A percentile compares a stretch with the other conserved stretches of the same genome.
Evolutionary conservation across 2,329 filamentous ascomycete species (phyloP).

Genomic region (Fusarium armeniacum): DNA sequence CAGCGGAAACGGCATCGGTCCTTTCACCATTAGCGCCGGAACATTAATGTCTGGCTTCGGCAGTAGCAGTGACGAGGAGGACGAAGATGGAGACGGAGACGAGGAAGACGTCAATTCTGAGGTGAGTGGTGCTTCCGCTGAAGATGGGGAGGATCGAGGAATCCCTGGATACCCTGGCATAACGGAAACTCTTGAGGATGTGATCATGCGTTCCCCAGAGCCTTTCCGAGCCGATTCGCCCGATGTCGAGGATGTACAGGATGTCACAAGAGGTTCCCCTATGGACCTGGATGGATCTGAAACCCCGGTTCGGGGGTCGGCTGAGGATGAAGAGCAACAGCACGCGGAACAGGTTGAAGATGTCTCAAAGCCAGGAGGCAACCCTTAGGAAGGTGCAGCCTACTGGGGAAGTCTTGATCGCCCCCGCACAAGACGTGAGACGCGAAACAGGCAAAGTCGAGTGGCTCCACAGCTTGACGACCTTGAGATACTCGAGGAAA

Average conservation of each 20-base stretch:
- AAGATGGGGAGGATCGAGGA: slow-evolving; percentile 49
- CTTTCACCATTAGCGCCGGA: slow-evolving; percentile 79
- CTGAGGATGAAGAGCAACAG: slow-evolving; percentile 31
- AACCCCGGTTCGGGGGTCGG: slow-evolving; percentile 16
- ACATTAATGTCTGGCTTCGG: slow-evolving; percentile 91
- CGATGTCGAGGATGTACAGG: slow-evolving; percentile 38
- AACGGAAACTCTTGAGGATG: slow-evolving; percentile 50
- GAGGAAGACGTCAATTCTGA: slow-evolving; percentile 80
- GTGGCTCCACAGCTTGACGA: slow-evolving; percentile 39
- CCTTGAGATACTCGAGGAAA: slow-evolving; percentile 50
- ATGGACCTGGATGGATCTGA: slow-evolving; percentile 39
- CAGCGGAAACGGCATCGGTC: slow-evolving; percentile 75
- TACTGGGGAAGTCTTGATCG: slow-evolving; percentile 35
- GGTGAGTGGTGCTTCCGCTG: slow-evolving; percentile 66
- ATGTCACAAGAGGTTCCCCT: slow-evolving; percentile 44
- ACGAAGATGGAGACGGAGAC: slow-evolving; percentile 91
- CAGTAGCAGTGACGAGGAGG: slow-evolving; percentile 95
- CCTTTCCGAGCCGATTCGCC: slow-evolving; percentile 45
- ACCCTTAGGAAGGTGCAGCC: slow-evolving; percentile 41
- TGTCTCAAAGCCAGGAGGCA: slow-evolving; percentile 35
- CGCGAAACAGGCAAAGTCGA: slow-evolving; percentile 14
- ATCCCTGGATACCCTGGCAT: slow-evolving; percentile 50
- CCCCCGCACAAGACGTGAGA: slow-evolving; percentile 26
- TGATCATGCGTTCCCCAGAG: slow-evolving; percentile 53
- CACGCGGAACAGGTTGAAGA: slow-evolving; percentile 45